Evolutionary conservation across 2,329 filamentous ascomycete genomes (phyloP).

Genomic region (Aphanoascus verrucosus): DNA sequence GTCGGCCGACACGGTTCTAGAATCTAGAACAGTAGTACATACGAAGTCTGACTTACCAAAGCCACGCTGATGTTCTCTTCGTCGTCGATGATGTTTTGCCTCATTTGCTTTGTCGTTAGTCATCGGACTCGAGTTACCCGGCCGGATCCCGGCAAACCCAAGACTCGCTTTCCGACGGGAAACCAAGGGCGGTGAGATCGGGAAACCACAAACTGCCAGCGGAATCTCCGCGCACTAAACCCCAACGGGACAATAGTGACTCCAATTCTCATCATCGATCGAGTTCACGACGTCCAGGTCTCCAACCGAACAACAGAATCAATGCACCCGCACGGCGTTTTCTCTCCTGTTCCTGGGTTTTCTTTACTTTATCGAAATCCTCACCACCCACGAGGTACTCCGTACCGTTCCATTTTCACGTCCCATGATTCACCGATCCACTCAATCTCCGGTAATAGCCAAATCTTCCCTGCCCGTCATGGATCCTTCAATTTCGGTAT

Average conservation of each 20-base stretch:
- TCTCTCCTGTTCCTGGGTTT: not conserved
- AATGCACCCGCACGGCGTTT: not conserved
- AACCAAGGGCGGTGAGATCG: constrained; percentile 1
- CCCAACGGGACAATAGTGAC: not conserved
- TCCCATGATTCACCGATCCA: constrained; percentile 3
- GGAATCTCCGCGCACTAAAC: not conserved
- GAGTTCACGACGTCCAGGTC: not conserved
- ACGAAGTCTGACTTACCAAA: not conserved
- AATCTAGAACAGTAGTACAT: not conserved
- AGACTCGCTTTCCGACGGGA: constrained; percentile 5
- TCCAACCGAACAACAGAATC: not conserved
- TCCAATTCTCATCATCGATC: constrained; percentile 1
- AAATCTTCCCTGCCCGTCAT: constrained; percentile 7
- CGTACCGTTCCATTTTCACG: constrained; percentile 7
- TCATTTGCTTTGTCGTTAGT: not conserved
- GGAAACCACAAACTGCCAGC: not conserved
- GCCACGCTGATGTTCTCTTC: no score
- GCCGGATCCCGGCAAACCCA: not conserved
- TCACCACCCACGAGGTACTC: not conserved
- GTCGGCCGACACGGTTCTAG: constrained; percentile 3
- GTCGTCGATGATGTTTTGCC: not conserved
- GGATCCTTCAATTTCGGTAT: not conserved
- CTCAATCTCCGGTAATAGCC: constrained; percentile 5
- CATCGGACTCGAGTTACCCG: not conserved
- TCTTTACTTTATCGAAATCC: not conserved